Conservation (phyloP, 495 filamentous ascomycete genomes). For the Aspergillus bertholletiae region DNA sequence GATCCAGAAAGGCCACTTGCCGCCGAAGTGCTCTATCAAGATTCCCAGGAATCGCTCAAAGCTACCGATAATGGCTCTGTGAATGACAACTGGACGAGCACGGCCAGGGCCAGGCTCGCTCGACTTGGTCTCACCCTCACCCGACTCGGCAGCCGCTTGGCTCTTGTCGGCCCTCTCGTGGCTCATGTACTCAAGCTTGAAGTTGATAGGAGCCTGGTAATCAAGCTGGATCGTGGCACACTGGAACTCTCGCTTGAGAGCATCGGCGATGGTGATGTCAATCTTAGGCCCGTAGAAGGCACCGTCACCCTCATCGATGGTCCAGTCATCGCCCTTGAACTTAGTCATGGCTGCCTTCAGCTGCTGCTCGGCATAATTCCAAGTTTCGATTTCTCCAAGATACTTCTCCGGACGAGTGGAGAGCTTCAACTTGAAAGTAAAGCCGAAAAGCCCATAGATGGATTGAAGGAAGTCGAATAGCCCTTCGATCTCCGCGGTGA, state of each 20-base stretch:
- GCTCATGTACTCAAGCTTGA: slow-evolving; percentile 79
- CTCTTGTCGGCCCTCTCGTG: slow-evolving; percentile 52
- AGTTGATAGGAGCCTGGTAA: slow-evolving; percentile 85
- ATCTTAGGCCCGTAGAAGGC: slow-evolving; percentile 98
- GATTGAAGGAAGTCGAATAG: slow-evolving; percentile 83
- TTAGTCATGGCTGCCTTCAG: slow-evolving; percentile 73
- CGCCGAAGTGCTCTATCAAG: slow-evolving; percentile 89
- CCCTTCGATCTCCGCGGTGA: slow-evolving; percentile 76
- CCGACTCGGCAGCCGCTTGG: slow-evolving; percentile 29
- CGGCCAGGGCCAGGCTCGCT: slow-evolving; percentile 56
- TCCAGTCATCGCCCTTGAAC: slow-evolving; percentile 78
- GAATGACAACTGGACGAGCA: slow-evolving; percentile 93
- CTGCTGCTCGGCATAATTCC: slow-evolving; percentile 80
- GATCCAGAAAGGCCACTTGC: slow-evolving; percentile 99
- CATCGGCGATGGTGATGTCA: slow-evolving; percentile 85
- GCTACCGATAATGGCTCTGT: slow-evolving; percentile 89
- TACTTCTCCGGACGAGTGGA: slow-evolving; percentile 93
- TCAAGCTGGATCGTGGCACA: slow-evolving; percentile 98
- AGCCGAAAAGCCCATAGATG: slow-evolving; percentile 88
- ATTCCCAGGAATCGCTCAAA: slow-evolving; percentile 96
- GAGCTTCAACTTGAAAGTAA: slow-evolving; percentile 93
- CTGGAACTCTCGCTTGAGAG: slow-evolving; percentile 73
- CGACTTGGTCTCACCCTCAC: slow-evolving; percentile 30
- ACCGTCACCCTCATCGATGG: slow-evolving; percentile 87
- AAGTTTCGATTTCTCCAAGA: slow-evolving; percentile 80